Base-by-base conservation (phyloP, 2,329 filamentous ascomycete genomes). In the Aspergillus terreus region DNA sequence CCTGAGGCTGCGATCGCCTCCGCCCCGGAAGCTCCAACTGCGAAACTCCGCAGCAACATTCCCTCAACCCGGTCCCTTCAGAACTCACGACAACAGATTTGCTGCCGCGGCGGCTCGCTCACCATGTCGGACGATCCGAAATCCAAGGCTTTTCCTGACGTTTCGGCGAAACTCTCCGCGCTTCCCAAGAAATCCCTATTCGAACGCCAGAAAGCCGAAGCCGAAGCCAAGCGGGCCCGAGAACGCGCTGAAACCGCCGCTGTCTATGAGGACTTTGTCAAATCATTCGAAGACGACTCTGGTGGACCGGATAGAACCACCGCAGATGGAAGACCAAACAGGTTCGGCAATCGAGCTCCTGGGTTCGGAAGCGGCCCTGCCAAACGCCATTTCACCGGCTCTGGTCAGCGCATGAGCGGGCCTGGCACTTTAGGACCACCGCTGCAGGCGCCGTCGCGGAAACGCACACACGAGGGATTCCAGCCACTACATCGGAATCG, bases 181-280 rank as follows among this genome's bases (percentile, higher is more conserved):
- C 84, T 89, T 0, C 81, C 85, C 55, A 94, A 92, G 72, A 89
- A 94, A 67, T 95, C 90, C 17, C 80, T 87, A 23, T 96, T 95
- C 68, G 92, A 96, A 74, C 86, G 86, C 62, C 88, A 95, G 69
- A 90, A 88, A 70, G 89, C 89, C 53, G 90, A 95, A 68, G 89
- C 88, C 51, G 90, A 95, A 76, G 90, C 90, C 21, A 96, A 96
- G 74, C 85, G 88, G 53, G 81, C 83, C 60, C 82, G 90, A 59
- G 92, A 95, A 71, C 87, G 87, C 63, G 90, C 87, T 59, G 92
- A 96, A 73, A 95, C 89, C 6, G 89, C 88, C 19, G 90, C 90
- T 21, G 90, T 91, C 1, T 88, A 92, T 69, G 84, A 90, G 61
- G 90, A 92, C 58, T 96, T 96, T 60, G 83, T 94, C 51, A 92